Base-by-base conservation (phyloP, 208 protist species). In the Trypanosoma conorhini region DNA sequence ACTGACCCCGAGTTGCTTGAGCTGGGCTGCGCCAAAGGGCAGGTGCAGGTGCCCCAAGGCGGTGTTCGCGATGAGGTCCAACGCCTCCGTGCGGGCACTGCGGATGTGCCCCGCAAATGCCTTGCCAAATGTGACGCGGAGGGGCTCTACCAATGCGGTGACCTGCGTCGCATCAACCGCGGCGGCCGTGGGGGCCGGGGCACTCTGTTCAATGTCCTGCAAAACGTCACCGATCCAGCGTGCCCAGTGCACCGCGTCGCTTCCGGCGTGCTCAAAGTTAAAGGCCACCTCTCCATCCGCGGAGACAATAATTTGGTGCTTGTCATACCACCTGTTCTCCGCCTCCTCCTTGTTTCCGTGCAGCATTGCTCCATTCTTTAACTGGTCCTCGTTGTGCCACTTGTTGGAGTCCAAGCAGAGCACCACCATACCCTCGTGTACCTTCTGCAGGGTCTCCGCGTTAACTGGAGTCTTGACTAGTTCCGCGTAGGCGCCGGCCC, bases 281-380 rank as follows among this genome's bases (percentile, higher is more conserved):
- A 96, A 94, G 9, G 88, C 90, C 15, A 91, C 81, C 28, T 87
- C 82, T 33, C 93, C 89, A 54, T 93, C 87, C 26, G 87, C 87
- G 28, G 87, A 92, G 56, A 97, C 83, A 72, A 96, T 93, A 50
- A 96, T 59, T 79, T 97, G 92, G 62, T 97, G 88, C 75, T 96
- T 97, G 81, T 97, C 93, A 74, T 94, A 97, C 89, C 93, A 97
- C 52, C 93, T 87, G 79, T 97, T 96, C 76, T 96, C 89, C 48
- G 83, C 17, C 72, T 96, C 91, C 55, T 91, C 80, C 55, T 70
- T 67, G 54, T 81, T 74, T 15, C 91, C 91, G 66, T 93, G 88
- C 62, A 96, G 70, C 30, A 82, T 83, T 15, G 86, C 69, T 13
- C 77, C 77, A 59, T 88, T 80, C 35, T 77, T 80, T 33, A 88